Conservation (phyloP, 768 basidiomycete species). For the Lactarius sp. region DNA sequence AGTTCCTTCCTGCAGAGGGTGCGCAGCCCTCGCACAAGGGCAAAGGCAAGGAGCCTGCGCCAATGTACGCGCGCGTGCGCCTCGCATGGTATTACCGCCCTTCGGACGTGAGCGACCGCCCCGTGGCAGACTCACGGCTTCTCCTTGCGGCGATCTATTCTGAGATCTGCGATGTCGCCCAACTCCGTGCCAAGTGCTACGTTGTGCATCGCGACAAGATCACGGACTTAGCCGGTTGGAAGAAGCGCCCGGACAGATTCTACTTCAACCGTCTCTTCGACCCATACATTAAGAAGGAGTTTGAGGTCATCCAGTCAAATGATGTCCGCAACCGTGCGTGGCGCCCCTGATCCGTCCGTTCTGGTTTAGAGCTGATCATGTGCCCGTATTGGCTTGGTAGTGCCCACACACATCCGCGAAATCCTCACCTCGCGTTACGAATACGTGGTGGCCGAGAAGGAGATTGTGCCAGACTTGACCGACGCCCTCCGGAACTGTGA, state of each 20-base stretch:
- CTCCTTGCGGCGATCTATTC: slow-evolving; percentile 95
- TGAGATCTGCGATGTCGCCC: slow-evolving; percentile 91
- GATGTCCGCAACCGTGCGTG: slow-evolving; percentile 85
- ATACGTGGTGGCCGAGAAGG: slow-evolving; percentile 93
- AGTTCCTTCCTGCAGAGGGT: slow-evolving; percentile 82
- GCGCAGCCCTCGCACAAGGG: slow-evolving; percentile 45
- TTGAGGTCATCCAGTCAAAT: slow-evolving; percentile 85
- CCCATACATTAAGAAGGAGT: slow-evolving; percentile 97
- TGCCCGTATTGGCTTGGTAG: slow-evolving; percentile 34
- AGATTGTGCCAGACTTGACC: slow-evolving; percentile 85
- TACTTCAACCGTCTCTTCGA: slow-evolving; percentile 95
- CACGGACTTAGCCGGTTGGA: slow-evolving; percentile 88
- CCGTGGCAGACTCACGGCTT: slow-evolving; percentile 84
- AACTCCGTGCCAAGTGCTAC: slow-evolving; percentile 88
- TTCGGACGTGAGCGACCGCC: slow-evolving; percentile 89
- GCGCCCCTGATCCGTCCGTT: slow-evolving; percentile 9
- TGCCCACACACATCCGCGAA: slow-evolving; percentile 76
- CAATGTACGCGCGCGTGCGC: slow-evolving; percentile 70
- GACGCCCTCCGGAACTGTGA: slow-evolving; percentile 82
- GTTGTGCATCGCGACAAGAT: slow-evolving; percentile 96
- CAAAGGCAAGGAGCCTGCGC: slow-evolving; percentile 59
- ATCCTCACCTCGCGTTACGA: slow-evolving; percentile 80
- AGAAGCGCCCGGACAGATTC: slow-evolving; percentile 90
- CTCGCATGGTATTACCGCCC: slow-evolving; percentile 97
- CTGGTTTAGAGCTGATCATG: slow-evolving; percentile 4